phyloP scores from a whole-genome alignment of 495 filamentous ascomycete genomes.

The Neurospora sp. region DNA sequence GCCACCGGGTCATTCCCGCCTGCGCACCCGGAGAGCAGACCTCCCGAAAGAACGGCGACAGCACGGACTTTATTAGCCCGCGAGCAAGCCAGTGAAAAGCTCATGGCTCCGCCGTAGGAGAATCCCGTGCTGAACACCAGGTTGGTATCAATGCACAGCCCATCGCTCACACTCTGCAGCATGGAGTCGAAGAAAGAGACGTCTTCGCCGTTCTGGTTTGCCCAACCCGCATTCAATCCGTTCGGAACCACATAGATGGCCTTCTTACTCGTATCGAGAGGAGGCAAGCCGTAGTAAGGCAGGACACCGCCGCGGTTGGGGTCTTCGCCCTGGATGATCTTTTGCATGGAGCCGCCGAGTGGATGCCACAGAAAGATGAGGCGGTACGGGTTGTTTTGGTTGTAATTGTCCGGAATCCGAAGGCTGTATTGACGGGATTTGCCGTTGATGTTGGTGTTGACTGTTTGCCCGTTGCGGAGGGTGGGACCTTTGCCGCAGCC shows the following conservation, averaged over 20 bases:
- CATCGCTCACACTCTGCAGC: conserved; percentile 25
- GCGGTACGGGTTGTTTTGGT: conserved; percentile 29
- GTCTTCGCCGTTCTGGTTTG: conserved; percentile 33
- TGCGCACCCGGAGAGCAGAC: conserved; percentile 23
- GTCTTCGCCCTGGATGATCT: conserved; percentile 27
- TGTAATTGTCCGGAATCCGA: conserved; percentile 32
- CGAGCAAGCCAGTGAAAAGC: conserved; percentile 35
- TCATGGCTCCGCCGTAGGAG: conserved; percentile 42
- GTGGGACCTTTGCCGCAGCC: conserved; percentile 33
- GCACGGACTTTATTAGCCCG: conserved; percentile 31
- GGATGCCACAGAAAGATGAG: conserved; percentile 35
- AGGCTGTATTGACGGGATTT: conserved; percentile 27
- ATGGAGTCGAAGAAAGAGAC: conserved; percentile 32
- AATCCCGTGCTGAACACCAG: conserved; percentile 40
- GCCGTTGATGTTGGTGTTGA: conserved; percentile 17
- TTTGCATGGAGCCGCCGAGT: conserved; percentile 26
- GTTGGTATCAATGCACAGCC: conserved; percentile 34
- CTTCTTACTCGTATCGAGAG: conserved; percentile 26
- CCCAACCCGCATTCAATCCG: conserved; percentile 34
- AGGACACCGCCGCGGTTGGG: conserved; percentile 19
- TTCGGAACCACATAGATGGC: conserved; percentile 34
- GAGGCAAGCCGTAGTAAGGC: conserved; percentile 32
- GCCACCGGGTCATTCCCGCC: conserved; percentile 35
- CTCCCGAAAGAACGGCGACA: conserved; percentile 33
- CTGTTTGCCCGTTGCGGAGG: conserved; percentile 21